Conservation (phyloP, 768 basidiomycete species). For the Trametes punicea region DNA sequence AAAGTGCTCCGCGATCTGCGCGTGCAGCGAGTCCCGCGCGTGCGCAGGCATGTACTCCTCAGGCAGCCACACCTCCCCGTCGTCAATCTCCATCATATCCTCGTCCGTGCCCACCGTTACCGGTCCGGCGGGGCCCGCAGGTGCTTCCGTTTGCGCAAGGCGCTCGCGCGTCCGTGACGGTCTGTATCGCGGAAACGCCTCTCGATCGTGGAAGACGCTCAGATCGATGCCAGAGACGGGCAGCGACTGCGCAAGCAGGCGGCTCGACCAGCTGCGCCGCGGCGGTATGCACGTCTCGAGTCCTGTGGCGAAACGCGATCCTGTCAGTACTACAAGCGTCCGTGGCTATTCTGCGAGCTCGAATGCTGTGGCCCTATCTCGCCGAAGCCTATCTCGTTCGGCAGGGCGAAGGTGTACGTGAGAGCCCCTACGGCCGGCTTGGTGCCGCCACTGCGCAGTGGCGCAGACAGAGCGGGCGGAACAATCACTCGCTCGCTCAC, state of each 20-base stretch:
- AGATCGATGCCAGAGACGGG: slow-evolving; percentile 4
- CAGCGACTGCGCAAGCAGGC: slow-evolving; percentile 40
- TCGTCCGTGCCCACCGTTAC: slow-evolving; percentile 17
- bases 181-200: slow-evolving; percentile 22
- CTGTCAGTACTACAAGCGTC: background rate
- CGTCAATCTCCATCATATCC: slow-evolving; percentile 60
- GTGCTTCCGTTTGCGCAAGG: slow-evolving; percentile 19
- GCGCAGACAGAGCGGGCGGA: background rate
- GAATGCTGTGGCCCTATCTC: background rate
- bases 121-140: background rate
- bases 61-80: slow-evolving; percentile 35
- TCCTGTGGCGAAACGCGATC: background rate
- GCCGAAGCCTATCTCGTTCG: background rate
- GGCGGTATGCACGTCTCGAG: slow-evolving; percentile 14
- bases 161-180: slow-evolving; percentile 12
- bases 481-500: background rate
- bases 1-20: slow-evolving; percentile 69
- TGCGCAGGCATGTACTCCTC: slow-evolving; percentile 46
- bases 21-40: slow-evolving; percentile 62
- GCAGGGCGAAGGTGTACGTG: background rate
- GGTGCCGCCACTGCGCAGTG: background rate
- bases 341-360: too few relatives aligned
- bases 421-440: too few relatives aligned
- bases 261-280: slow-evolving; percentile 38
- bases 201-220: slow-evolving; percentile 12